These are phyloP conservation scores for Xylaria sp. DNA, from an alignment of 495 filamentous ascomycete species.

Conservation along the genomic window DNA sequence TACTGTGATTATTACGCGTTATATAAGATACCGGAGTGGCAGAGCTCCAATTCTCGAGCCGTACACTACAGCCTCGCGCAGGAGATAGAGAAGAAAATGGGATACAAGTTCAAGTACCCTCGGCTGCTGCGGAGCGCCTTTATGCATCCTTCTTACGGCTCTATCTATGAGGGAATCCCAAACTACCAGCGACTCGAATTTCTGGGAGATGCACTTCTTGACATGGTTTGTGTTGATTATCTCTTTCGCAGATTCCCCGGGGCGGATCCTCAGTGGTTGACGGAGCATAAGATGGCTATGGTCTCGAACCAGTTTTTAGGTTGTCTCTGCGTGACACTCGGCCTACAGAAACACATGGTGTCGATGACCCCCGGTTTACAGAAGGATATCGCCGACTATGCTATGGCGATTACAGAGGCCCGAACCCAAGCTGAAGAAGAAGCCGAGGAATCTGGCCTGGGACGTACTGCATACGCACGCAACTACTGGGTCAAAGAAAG, in stretches of 20 bases:
- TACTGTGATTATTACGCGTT: slow-evolving; percentile 76
- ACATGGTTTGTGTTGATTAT: slow-evolving; percentile 84
- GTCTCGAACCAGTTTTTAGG: slow-evolving; percentile 96
- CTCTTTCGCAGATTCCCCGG: slow-evolving; percentile 78
- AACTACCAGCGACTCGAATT: slow-evolving; percentile 95
- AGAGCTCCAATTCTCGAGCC: slow-evolving; percentile 62
- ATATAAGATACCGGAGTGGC: slow-evolving; percentile 78
- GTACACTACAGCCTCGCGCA: slow-evolving; percentile 70
- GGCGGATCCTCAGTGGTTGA: slow-evolving; percentile 94
- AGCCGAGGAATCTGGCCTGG: slow-evolving; percentile 40
- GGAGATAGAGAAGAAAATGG: slow-evolving; percentile 69
- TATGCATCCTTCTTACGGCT: slow-evolving; percentile 80
- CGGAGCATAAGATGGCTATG: slow-evolving; percentile 99
- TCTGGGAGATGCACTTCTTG: slow-evolving; percentile 86
- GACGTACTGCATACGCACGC: slow-evolving; percentile 56
- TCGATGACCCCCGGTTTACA: slow-evolving; percentile 65
- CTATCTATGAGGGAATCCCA: slow-evolving; percentile 76
- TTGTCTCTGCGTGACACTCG: slow-evolving; percentile 76
- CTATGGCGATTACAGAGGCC: slow-evolving; percentile 67
- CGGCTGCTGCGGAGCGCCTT: slow-evolving; percentile 84
- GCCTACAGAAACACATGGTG: slow-evolving; percentile 76
- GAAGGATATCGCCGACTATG: slow-evolving; percentile 72
- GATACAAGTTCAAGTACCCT: slow-evolving; percentile 83
- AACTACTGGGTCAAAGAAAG: slow-evolving; percentile 80
- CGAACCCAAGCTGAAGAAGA: slow-evolving; percentile 51